phyloP scores from a whole-genome alignment of 208 protist species.

The Trypanosomatidae sp. region DNA sequence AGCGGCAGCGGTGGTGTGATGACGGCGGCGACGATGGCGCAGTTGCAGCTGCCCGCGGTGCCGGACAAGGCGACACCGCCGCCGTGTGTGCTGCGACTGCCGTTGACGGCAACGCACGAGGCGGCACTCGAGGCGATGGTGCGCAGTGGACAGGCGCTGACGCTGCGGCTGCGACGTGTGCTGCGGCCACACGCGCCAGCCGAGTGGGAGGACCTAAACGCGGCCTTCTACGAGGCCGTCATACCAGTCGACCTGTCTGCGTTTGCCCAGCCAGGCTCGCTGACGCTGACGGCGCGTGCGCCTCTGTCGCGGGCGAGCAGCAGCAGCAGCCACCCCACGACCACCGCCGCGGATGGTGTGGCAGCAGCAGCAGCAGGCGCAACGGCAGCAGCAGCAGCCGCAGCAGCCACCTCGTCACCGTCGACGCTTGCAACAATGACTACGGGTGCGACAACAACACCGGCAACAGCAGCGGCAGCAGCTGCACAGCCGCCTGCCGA shows the following conservation, averaged over 20 bases:
- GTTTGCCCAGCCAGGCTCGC: constrained; percentile 52
- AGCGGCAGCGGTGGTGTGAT: neutral
- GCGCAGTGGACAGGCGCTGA: constrained; percentile 21
- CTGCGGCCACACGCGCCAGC: constrained; percentile 38
- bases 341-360: neutral
- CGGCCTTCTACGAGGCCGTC: constrained; percentile 41
- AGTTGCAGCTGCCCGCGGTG: constrained; percentile 14
- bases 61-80: constrained; percentile 24
- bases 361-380: neutral
- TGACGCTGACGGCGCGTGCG: constrained; percentile 14
- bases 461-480: neutral
- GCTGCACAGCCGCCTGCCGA: neutral
- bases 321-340: neutral
- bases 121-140: constrained; percentile 32
- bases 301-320: constrained; percentile 19
- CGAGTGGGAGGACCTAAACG: constrained; percentile 80
- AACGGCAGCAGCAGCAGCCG: neutral
- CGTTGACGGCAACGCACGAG: constrained; percentile 35
- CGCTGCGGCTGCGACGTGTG: constrained; percentile 40
- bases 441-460: neutral
- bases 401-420: neutral
- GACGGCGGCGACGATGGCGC: constrained; percentile 2
- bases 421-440: neutral
- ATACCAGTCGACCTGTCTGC: constrained; percentile 30
- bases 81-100: constrained; percentile 65